Evolutionary conservation across 768 basidiomycete species (phyloP).

Genomic region (Suillus variegatus): DNA sequence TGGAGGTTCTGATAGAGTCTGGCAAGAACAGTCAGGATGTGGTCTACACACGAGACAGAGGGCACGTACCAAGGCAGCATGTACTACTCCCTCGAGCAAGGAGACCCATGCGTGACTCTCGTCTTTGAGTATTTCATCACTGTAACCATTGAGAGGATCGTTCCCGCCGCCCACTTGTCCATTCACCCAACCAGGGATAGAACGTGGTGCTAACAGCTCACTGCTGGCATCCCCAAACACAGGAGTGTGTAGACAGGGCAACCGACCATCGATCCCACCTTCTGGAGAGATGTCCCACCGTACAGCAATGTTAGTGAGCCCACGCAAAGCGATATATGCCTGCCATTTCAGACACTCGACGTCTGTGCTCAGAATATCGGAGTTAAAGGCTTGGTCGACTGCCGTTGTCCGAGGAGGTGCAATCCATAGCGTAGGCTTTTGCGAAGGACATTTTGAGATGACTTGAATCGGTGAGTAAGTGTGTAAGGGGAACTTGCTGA

Average conservation of each 20-base stretch:
- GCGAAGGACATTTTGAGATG: slow-evolving; percentile 24
- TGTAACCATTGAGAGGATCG: slow-evolving; percentile 66
- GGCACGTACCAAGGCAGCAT: slow-evolving; percentile 67
- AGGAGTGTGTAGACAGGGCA: slow-evolving; percentile 74
- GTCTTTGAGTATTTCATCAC: slow-evolving; percentile 55
- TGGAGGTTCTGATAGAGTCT: slow-evolving; percentile 49
- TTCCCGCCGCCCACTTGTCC: slow-evolving; percentile 42
- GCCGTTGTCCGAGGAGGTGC: slow-evolving; percentile 41
- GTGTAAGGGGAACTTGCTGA: slow-evolving; percentile 62
- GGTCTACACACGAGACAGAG: background rate
- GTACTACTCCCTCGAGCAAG: slow-evolving; percentile 74
- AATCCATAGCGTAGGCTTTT: slow-evolving; percentile 65
- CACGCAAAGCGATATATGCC: slow-evolving; percentile 67
- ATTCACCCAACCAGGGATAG: slow-evolving; percentile 78
- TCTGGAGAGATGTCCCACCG: slow-evolving; percentile 71
- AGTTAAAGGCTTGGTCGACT: slow-evolving; percentile 13
- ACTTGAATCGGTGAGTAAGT: slow-evolving; percentile 45
- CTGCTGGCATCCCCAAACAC: slow-evolving; percentile 32
- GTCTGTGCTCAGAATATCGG: slow-evolving; percentile 60
- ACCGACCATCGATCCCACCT: slow-evolving; percentile 65
- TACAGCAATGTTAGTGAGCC: slow-evolving; percentile 49
- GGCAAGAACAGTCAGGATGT: slow-evolving; percentile 10
- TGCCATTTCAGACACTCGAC: slow-evolving; percentile 93
- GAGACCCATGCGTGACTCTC: slow-evolving; percentile 85
- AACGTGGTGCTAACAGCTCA: slow-evolving; percentile 61